These are phyloP conservation scores for Pseudognaphalium luteoalbum DNA, from an alignment of 129 eudicot genomes.

Conservation along the genomic window DNA sequence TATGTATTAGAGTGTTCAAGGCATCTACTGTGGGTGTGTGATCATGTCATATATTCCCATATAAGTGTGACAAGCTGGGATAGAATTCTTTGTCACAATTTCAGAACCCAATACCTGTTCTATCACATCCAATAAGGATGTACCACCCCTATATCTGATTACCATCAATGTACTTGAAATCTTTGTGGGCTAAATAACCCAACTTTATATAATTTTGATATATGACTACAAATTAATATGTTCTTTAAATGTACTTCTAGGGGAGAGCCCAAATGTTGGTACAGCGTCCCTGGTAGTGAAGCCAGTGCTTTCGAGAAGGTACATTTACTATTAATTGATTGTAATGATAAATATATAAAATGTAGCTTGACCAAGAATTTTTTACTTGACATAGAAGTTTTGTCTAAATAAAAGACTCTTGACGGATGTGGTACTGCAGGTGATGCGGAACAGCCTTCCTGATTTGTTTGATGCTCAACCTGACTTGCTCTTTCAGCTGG, in stretches of 20 bases:
- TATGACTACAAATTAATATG: neutral
- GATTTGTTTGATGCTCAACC: constrained; percentile 98
- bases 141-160: constrained; percentile 3
- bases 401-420: constrained; percentile 5
- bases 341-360: neutral
- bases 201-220: neutral
- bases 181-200: constrained; percentile 5
- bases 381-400: constrained; percentile 9
- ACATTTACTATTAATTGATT: neutral
- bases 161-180: neutral
- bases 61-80: no score
- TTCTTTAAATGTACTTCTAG: constrained; percentile 47
- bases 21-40: neutral
- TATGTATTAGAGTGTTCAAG: neutral
- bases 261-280: constrained; percentile 99
- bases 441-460: constrained; percentile 85
- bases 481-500: constrained; percentile 95
- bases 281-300: constrained; percentile 94
- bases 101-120: neutral
- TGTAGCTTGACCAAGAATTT: constrained; percentile 7
- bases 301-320: constrained; percentile 99
- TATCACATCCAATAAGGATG: constrained; percentile 11
- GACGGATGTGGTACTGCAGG: constrained; percentile 50
- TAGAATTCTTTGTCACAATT: no score
- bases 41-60: no score